These are phyloP conservation scores for Fusarium hainanense DNA, from an alignment of 2,329 filamentous ascomycete species.

Conservation along the genomic window DNA sequence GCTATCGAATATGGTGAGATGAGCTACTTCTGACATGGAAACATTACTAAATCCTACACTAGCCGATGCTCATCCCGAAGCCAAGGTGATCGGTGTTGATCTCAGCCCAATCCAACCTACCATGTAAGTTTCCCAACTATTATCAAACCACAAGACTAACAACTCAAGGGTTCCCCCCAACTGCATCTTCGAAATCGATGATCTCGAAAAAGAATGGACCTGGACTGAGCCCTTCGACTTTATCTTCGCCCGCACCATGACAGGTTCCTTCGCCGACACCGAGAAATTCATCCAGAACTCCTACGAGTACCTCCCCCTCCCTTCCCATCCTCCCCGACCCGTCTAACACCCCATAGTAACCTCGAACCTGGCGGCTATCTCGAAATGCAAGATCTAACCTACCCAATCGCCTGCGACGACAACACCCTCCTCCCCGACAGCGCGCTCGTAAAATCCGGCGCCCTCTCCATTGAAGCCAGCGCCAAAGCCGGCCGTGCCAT, in stretches of 20 bases:
- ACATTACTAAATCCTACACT: neutral
- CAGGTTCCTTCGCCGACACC: constrained; percentile 12
- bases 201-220: constrained; percentile 16
- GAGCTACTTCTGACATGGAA: no score
- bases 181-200: constrained; percentile 8
- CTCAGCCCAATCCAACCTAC: constrained; percentile 10
- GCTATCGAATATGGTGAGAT: constrained; percentile 16
- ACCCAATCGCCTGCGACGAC: constrained; percentile 14
- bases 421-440: neutral
- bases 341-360: accelerated
- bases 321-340: accelerated
- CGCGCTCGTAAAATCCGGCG: neutral
- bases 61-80: constrained; percentile 1
- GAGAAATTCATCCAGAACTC: neutral
- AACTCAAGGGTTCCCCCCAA: neutral
- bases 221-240: constrained; percentile 10
- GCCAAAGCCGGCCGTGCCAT: constrained; percentile 7
- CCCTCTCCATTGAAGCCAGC: neutral
- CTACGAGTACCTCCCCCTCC: neutral
- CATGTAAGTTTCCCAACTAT: neutral
- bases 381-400: constrained; percentile 17
- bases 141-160: neutral
- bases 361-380: constrained; percentile 8
- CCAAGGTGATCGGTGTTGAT: constrained; percentile 11
- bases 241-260: constrained; percentile 13